These are phyloP conservation scores for Phaeoacremonium minimum DNA, from an alignment of 2,329 filamentous ascomycete species.

Conservation along the genomic window DNA sequence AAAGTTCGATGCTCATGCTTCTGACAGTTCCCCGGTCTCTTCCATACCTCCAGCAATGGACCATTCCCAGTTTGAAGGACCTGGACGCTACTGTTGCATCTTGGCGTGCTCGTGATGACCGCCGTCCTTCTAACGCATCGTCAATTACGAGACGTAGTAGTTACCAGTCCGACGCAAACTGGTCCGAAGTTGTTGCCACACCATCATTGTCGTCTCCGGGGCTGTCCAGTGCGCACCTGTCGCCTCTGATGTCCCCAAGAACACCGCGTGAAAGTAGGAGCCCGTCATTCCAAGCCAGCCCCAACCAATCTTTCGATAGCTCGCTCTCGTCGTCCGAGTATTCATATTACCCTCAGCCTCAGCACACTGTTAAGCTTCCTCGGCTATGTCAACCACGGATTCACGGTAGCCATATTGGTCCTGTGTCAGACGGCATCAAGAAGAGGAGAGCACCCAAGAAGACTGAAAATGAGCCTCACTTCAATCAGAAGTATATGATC, in stretches of 20 bases:
- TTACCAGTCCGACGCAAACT: background rate
- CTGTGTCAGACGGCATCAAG: background rate
- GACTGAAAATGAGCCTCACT: slow-evolving; percentile 7
- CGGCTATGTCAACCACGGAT: background rate
- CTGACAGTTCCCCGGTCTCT: background rate
- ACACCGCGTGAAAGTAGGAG: too few species aligned
- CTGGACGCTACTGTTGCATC: background rate
- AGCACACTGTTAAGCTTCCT: background rate
- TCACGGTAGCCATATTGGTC: background rate
- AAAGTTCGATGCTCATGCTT: background rate
- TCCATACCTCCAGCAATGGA: background rate
- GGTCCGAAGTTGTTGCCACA: too few species aligned
- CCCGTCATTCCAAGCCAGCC: too few species aligned
- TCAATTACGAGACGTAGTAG: background rate
- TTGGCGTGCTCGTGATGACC: background rate
- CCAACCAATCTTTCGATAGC: too few species aligned
- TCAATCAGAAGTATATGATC: slow-evolving; percentile 9
- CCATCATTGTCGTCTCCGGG: background rate
- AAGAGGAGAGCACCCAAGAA: background rate
- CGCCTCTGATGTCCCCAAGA: background rate
- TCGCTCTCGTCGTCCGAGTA: too few species aligned
- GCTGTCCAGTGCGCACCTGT: background rate
- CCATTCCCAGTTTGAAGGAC: background rate
- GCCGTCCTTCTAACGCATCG: too few species aligned
- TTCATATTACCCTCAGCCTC: too few species aligned